phyloP scores from a whole-genome alignment of 2,329 filamentous ascomycete genomes.

The Helicocarpus griseus region DNA sequence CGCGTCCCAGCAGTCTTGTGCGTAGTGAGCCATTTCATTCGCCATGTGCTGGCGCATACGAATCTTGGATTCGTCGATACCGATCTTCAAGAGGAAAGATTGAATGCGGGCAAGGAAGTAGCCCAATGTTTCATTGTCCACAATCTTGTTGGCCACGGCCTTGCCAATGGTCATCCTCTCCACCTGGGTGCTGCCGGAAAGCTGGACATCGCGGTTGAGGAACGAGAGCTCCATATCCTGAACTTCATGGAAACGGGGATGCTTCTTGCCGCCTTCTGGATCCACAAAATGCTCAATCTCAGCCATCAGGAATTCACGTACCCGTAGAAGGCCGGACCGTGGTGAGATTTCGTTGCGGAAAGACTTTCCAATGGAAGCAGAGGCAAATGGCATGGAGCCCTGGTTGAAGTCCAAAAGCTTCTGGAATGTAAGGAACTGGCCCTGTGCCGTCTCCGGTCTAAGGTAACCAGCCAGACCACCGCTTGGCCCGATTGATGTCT shows the following conservation, averaged over 20 bases:
- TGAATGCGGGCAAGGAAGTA: constrained; percentile 96
- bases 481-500: constrained; percentile 87
- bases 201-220: constrained; percentile 74
- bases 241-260: constrained; percentile 76
- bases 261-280: constrained; percentile 88
- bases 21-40: constrained; percentile 87
- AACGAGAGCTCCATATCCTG: constrained; percentile 74
- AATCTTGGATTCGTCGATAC: constrained; percentile 77
- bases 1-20: constrained; percentile 94
- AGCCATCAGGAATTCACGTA: constrained; percentile 96
- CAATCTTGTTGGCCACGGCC: constrained; percentile 69
- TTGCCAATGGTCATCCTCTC: constrained; percentile 70
- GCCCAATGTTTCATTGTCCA: constrained; percentile 95
- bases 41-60: constrained; percentile 97
- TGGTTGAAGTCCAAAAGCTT: constrained; percentile 97
- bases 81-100: constrained; percentile 79
- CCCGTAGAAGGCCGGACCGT: constrained; percentile 77
- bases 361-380: constrained; percentile 92
- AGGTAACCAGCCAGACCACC: constrained; percentile 78
- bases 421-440: constrained; percentile 93
- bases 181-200: constrained; percentile 70
- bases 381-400: constrained; percentile 90
- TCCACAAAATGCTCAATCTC: constrained; percentile 99
- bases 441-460: constrained; percentile 91
- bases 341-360: constrained; percentile 98